Evolutionary conservation across 225 moss, liverwort and hornwort genomes (phyloP), one percentile per base, ranked within the genome.

Genomic region (Takakia lepidozioides): DNA sequence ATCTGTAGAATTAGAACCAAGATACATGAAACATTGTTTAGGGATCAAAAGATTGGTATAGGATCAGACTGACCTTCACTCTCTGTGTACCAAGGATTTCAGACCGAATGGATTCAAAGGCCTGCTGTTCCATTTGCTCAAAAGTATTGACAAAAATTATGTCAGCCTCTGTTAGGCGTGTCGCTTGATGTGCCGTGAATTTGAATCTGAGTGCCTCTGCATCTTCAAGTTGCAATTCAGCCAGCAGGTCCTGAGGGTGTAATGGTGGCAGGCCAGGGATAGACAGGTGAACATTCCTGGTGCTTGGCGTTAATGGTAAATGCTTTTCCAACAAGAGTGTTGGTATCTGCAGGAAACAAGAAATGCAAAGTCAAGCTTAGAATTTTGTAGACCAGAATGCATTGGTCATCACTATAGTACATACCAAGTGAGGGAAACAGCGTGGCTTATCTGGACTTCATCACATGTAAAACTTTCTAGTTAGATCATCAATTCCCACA

Each of bases 131-230:
- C 8, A 75, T 37, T 44, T 70, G 66, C 0, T 56, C 62, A 27
- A 66, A 75, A 2, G 66, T 70, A 22, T 75, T 75, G 43, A 70
- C 13, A 0, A 75, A 51, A 16, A 75, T 51, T 10, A 70, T 48
- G 29, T 62, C 55, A 11, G 75, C 55, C 26, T 66, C 66, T 15
- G 29, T 48, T 2, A 38, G 29, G 25, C 42, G 8, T 42, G 30
- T 55, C 16, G 75, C n/a, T n/a, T n/a, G n/a, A n/a, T n/a, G n/a
- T 55, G 1, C 2, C 52, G 13, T 59, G 55, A 9, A 66, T 30
- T 17, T 55, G 70, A 3, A 2, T 1, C 5, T 58, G 51, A 47
- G 62, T 43, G n/a, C n/a, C n/a, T 3, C 62, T 36, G 2, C 0
- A 2, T 3, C 0, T 4, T 5, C 25, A 3, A 32, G 19, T 8